Evolutionary conservation across 345 rosid species (phyloP).

Genomic region (Chamaenerion angustifolium): DNA sequence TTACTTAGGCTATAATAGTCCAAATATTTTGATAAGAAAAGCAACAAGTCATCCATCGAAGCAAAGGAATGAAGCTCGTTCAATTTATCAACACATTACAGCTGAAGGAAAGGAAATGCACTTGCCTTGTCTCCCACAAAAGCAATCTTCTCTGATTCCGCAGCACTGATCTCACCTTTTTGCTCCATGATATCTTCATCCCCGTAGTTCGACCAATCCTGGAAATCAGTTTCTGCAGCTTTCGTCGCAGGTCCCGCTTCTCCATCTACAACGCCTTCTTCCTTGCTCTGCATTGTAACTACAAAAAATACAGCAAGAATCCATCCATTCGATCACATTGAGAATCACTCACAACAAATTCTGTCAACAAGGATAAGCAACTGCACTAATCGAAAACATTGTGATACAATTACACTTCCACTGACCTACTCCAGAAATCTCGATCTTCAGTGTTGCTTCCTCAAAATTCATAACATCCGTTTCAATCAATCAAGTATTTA

Average conservation of each 20-base stretch:
- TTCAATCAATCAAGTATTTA: no score
- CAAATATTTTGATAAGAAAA: no score
- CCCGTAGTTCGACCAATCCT: slow-evolving; percentile 31
- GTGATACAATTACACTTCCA: no score
- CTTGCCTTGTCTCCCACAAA: slow-evolving; percentile 80
- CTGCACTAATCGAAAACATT: no score
- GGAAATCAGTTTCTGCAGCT: slow-evolving; percentile 17
- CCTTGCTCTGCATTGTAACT: slow-evolving; percentile 31
- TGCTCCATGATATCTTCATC: slow-evolving; percentile 41
- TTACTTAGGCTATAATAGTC: no score
- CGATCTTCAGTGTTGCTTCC: no score
- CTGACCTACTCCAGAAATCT: no score
- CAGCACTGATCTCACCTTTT: slow-evolving; percentile 33
- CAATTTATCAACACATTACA: neutral
- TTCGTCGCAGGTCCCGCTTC: slow-evolving; percentile 24
- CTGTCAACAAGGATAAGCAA: no score
- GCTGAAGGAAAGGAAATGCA: neutral
- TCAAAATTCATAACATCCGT: no score
- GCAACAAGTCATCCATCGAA: neutral
- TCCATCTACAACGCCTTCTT: slow-evolving; percentile 23
- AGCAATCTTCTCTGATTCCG: slow-evolving; percentile 50
- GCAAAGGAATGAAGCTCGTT: neutral
- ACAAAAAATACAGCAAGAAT: no score
- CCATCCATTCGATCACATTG: no score
- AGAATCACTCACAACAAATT: no score